Conservation (phyloP, 495 filamentous ascomycete species). For the Trichoderma virens region DNA sequence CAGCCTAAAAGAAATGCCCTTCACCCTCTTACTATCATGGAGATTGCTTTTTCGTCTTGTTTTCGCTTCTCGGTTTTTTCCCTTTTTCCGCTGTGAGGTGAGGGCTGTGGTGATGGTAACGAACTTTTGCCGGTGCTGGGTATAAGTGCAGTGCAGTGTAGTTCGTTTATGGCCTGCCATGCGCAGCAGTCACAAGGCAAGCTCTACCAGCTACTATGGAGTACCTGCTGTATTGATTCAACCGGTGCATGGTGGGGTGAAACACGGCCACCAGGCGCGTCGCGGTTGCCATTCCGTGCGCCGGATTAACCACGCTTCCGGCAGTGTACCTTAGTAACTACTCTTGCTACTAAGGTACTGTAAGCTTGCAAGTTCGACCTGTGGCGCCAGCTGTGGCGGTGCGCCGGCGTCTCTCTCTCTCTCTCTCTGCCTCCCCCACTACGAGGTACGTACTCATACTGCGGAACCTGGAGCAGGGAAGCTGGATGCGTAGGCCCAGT, state of each 20-base stretch:
- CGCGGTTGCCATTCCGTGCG: not conserved
- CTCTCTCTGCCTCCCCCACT: not conserved
- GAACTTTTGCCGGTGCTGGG: not conserved
- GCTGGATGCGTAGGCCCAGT: slow-evolving; percentile 10
- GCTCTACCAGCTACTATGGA: not conserved
- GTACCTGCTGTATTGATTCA: not conserved
- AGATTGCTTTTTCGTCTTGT: not conserved
- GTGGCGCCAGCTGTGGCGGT: not conserved
- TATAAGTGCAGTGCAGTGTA: not conserved
- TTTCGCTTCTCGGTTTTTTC: not conserved
- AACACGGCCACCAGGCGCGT: slow-evolving; percentile 1
- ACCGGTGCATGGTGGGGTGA: not conserved
- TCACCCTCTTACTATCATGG: not conserved
- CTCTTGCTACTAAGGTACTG: too few relatives aligned
- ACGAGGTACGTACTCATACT: not conserved
- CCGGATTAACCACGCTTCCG: slow-evolving; percentile 4
- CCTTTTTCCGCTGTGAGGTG: not conserved
- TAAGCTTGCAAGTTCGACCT: not conserved
- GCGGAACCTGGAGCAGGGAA: not conserved
- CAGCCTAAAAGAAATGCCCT: not conserved
- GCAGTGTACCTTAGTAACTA: not conserved
- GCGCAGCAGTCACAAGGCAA: not conserved
- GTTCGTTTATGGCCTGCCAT: not conserved
- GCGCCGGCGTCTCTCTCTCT: not conserved
- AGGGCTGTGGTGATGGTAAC: not conserved